Base-by-base conservation (phyloP, 768 basidiomycete species). In the Leccinum rimulosum region DNA sequence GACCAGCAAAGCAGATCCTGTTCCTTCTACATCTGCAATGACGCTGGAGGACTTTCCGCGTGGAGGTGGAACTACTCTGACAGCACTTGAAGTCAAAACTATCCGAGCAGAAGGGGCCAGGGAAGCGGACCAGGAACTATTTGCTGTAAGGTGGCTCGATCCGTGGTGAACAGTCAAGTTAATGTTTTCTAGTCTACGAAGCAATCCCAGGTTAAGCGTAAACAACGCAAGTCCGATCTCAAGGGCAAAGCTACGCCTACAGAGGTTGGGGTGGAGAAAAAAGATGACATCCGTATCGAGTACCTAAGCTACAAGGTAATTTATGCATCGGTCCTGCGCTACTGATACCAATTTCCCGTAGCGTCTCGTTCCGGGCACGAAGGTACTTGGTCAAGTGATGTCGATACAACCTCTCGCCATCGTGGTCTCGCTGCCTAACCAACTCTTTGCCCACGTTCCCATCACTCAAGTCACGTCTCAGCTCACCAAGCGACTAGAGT, bases 371-470 rank as follows among this genome's bases (percentile, higher is more conserved):
- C 77, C 86, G 36, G 95, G 95, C 38, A 95, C 93, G 83, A 93
- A 87, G 69, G 81, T 98, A 22, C 77, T 98, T 36, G 88, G 87
- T n/a, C 90, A 94, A 75, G 82, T 99, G 54, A 81, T 92, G 64
- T 83, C 89, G 28, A 83, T 98, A 54, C 85, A 93, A 61, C 91
- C 95, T 11, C 85, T 99, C 36, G 89, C 93, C 49, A 82, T 99
- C 59, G 82, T 98, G 58, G 79, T 98, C 30, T 98, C 96, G 17
- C 80, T 99, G n/a, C 96, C 97, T 17, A 92, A 95, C 66, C 95
- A 98, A 74, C 85, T 99, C 40, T 83, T 91, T 64, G 97, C 84
- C 9, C 94, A 99, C 74, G 81, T 98, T 35, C 95, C 96, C 25
- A 93, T 99, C 63, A 98, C 95, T 43, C 88, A 95, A 72, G 82